Evolutionary conservation across 1,284 basidiomycete species (phyloP).

Genomic region (Microbotryomycetes sp.): DNA sequence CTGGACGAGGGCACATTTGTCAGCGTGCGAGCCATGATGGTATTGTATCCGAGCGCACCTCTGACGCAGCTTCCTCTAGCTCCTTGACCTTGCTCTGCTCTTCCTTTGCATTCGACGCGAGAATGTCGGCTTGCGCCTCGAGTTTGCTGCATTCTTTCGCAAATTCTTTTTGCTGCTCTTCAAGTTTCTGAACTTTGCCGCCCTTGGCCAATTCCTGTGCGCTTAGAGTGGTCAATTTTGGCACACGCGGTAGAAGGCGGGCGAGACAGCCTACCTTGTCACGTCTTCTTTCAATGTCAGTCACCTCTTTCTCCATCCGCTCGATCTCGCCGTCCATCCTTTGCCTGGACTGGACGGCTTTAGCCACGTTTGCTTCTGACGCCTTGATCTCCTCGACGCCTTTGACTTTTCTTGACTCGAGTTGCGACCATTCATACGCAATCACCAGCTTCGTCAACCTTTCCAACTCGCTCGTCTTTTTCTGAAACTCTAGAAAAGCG

Average conservation of each 20-base stretch:
- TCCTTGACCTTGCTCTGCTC: slow-evolving; percentile 60
- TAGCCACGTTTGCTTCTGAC: slow-evolving; percentile 46
- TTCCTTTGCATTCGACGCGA: slow-evolving; percentile 66
- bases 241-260: neutral
- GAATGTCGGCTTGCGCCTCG: slow-evolving; percentile 79
- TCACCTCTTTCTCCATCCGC: slow-evolving; percentile 51
- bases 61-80: slow-evolving; percentile 54
- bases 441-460: slow-evolving; percentile 73
- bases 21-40: neutral
- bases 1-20: slow-evolving; percentile 8
- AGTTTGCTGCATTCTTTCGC: slow-evolving; percentile 82
- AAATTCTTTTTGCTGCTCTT: slow-evolving; percentile 67
- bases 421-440: slow-evolving; percentile 81
- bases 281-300: slow-evolving; percentile 56
- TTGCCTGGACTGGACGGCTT: slow-evolving; percentile 43
- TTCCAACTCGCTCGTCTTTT: slow-evolving; percentile 80
- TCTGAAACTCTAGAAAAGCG: slow-evolving; percentile 84
- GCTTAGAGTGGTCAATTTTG: slow-evolving; percentile 6
- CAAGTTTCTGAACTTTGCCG: slow-evolving; percentile 68
- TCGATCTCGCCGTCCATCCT: slow-evolving; percentile 38
- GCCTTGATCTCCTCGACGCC: slow-evolving; percentile 42
- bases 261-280: slow-evolving; percentile 44
- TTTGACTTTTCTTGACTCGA: slow-evolving; percentile 42
- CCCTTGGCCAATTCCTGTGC: slow-evolving; percentile 56
- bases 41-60: slow-evolving; percentile 46